A percentile compares a stretch with the other conserved stretches of the same genome.
Evolutionary conservation across 176 grass and related monocot genomes (phyloP).

Genomic region (Raddia guianensis): DNA sequence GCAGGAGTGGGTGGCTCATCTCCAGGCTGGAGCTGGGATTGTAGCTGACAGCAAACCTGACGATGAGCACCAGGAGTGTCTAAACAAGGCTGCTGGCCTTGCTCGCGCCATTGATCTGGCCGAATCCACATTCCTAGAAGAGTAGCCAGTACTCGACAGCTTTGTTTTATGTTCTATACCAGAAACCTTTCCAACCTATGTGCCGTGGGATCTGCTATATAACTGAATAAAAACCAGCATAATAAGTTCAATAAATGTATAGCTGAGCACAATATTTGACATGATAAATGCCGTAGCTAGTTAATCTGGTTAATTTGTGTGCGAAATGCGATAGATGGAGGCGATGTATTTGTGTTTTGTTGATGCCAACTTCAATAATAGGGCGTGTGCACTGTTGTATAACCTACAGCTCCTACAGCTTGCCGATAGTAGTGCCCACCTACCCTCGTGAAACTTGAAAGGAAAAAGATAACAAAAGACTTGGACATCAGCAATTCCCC

Average conservation of each 20-base stretch:
- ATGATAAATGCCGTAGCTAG: not conserved
- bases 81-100: constrained; percentile 73
- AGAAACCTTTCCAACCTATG: not conserved
- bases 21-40: constrained; percentile 73
- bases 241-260: constrained; percentile 37
- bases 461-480: not conserved
- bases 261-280: not conserved
- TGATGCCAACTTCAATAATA: not conserved
- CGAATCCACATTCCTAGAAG: constrained; percentile 62
- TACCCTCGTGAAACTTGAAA: not conserved
- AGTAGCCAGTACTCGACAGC: not conserved
- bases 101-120: constrained; percentile 81
- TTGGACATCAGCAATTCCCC: not conserved
- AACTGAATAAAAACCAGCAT: not conserved
- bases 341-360: not conserved
- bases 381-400: not conserved
- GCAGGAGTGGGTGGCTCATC: constrained; percentile 81
- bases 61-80: constrained; percentile 77
- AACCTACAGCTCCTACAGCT: not conserved
- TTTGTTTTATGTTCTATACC: not conserved
- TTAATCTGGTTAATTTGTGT: not conserved
- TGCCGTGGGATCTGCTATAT: not conserved
- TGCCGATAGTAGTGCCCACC: not conserved
- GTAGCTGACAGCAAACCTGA: constrained; percentile 78
- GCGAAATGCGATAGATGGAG: not conserved